Base-by-base conservation (phyloP, 495 filamentous ascomycete genomes). In the Bacidia gigantensis region DNA sequence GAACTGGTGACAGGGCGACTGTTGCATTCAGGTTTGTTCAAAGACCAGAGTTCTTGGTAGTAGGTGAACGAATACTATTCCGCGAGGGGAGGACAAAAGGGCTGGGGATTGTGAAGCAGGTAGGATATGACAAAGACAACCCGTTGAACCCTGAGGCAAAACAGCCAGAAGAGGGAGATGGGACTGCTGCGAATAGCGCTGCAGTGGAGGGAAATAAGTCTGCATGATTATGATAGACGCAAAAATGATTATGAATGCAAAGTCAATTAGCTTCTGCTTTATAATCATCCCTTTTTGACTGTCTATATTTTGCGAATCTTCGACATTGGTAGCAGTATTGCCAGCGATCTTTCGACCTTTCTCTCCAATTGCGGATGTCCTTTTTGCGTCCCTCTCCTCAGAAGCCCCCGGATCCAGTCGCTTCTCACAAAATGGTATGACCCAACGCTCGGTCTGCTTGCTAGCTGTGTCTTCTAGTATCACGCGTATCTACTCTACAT, bases 21-120 rank as follows among this genome's bases (percentile, higher is more conserved):
- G 93, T 97, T 12, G 92, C 92, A 0, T 98, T 98, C 66, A 79
- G 82, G 12, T 98, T 98, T 62, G 83, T 95, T 41, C 93, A 97
- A 64, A 72, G 93, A n/a, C 92, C 92, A 26, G 92, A 98, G 69
- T 98, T 93, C 58, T 68, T 98, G 17, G 82, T 79, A 1, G 80
- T 84, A 2, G 92, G 92, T 0, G 92, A 97, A 64, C 76, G 90
- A 25, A 78, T 98, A 26, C 68, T 98, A 26, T 98, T 98, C 71
- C 78, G 92, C 23, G 92, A 98, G 67, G 92, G 92, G 0, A 76
- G 93, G 49, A 98, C 92, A 0, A 97, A 95, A 72, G 92, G 92
- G 0, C 68, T 97, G 3, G 92, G 92, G 0, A 96, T 97, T 57
- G 89, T 98, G 38, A 97, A 93, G 64, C 77, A 78, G 46, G 72